phyloP scores from a whole-genome alignment of 345 rosid genomes.

The Microthlaspi erraticum region DNA sequence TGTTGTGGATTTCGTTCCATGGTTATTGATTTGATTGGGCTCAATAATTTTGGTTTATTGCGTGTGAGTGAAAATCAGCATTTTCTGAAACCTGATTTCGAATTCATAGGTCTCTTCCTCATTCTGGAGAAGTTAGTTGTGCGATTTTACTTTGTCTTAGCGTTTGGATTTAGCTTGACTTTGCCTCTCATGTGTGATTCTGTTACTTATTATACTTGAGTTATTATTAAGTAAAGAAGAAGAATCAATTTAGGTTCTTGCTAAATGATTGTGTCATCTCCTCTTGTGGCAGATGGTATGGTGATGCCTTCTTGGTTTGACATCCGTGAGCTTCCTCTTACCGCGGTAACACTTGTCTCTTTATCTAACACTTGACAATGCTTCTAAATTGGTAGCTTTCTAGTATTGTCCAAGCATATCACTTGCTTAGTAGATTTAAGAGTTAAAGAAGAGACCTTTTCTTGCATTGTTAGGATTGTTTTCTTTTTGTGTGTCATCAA shows the following conservation, averaged over 20 bases:
- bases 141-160: background rate
- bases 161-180: background rate
- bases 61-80: no score
- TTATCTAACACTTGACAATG: background rate
- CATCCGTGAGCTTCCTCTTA: slow-evolving; percentile 82
- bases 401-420: background rate
- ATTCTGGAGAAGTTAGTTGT: background rate
- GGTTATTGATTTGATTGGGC: background rate
- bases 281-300: slow-evolving; percentile 65
- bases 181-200: background rate
- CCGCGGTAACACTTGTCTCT: slow-evolving; percentile 58
- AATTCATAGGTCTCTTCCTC: background rate
- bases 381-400: slow-evolving; percentile 6
- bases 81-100: background rate
- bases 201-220: no score
- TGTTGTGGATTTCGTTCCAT: background rate
- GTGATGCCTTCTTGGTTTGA: slow-evolving; percentile 98
- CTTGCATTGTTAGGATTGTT: background rate
- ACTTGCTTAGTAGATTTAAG: background rate
- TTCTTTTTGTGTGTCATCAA: background rate
- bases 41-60: background rate
- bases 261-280: slow-evolving; percentile 18
- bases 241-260: background rate
- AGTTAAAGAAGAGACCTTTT: slow-evolving; percentile 2
- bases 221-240: no score